Conservation (phyloP, 2,329 filamentous ascomycete genomes). For the Pseudocercospora eumusae region DNA sequence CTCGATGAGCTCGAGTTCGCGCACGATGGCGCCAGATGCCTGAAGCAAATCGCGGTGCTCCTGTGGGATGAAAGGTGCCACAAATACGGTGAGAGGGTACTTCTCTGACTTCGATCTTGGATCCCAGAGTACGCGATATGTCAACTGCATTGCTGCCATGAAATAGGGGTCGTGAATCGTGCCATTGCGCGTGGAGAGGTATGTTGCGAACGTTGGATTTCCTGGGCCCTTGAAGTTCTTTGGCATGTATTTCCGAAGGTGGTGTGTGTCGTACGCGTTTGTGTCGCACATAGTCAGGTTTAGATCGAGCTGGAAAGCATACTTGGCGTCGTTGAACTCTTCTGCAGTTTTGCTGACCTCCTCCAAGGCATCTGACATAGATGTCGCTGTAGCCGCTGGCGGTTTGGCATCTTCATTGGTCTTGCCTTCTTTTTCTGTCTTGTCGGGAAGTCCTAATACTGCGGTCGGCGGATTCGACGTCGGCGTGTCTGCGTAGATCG, state of each 20-base stretch:
- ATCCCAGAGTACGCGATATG: slow-evolving; percentile 30
- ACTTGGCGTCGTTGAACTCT: slow-evolving; percentile 26
- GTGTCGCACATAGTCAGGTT: slow-evolving; percentile 19
- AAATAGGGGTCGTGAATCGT: slow-evolving; percentile 30
- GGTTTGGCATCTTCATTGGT: slow-evolving; percentile 11
- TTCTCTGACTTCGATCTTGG: slow-evolving; percentile 25
- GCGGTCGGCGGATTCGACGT: slow-evolving; percentile 20
- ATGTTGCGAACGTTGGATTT: slow-evolving; percentile 25
- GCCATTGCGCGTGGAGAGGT: slow-evolving; percentile 27
- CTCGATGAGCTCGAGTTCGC: slow-evolving; percentile 26
- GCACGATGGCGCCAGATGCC: slow-evolving; percentile 28
- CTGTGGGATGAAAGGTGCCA: slow-evolving; percentile 27
- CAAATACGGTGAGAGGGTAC: slow-evolving; percentile 29
- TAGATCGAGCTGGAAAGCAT: slow-evolving; percentile 22
- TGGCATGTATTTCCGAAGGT: slow-evolving; percentile 22
- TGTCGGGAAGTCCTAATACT: slow-evolving; percentile 17
- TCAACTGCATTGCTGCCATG: slow-evolving; percentile 27
- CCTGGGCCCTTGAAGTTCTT: slow-evolving; percentile 29
- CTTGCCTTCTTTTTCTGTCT: slow-evolving; percentile 15
- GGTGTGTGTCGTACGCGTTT: slow-evolving; percentile 12
- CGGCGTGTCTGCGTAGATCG: slow-evolving; percentile 15
- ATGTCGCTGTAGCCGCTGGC: neutral
- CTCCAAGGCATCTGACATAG: slow-evolving; percentile 18
- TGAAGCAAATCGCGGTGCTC: slow-evolving; percentile 26
- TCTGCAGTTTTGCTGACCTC: slow-evolving; percentile 14